Evolutionary conservation across 441 rosid genomes (phyloP).

Genomic region (Kokia cookei): DNA sequence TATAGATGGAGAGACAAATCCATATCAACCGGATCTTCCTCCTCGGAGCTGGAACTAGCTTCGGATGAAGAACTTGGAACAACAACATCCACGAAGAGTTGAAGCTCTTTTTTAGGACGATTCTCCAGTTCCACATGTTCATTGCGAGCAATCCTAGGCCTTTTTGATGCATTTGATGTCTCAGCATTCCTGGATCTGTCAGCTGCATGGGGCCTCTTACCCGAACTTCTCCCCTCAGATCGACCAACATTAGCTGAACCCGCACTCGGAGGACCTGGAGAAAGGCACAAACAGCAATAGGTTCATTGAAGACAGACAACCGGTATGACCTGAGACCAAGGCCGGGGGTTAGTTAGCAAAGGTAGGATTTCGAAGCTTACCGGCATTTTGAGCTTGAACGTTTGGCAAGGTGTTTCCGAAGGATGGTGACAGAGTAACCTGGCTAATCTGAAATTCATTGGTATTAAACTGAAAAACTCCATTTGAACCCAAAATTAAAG

Average conservation of each 20-base stretch:
- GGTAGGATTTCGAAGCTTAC: conserved; percentile 11
- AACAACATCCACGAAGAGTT: background rate
- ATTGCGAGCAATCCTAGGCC: background rate
- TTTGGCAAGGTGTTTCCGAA: conserved; percentile 6
- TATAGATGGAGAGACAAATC: conserved; percentile 33
- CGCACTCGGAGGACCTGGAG: conserved; percentile 8
- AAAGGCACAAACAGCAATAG: conserved; percentile 2
- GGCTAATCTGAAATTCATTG: background rate
- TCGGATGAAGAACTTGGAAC: background rate
- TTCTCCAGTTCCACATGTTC: background rate
- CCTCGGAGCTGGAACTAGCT: conserved; percentile 3
- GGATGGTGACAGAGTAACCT: background rate
- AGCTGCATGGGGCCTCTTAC: conserved; percentile 8
- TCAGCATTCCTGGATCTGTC: conserved; percentile 1
- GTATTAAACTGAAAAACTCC: conserved; percentile 6
- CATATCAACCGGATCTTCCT: conserved; percentile 11
- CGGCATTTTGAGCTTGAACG: conserved; percentile 3
- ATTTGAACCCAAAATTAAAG: conserved; percentile 9
- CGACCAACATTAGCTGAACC: conserved; percentile 3
- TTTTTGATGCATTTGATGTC: background rate
- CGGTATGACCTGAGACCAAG: conserved; percentile 9
- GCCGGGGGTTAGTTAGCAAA: background rate
- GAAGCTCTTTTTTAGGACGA: background rate
- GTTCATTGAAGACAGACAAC: conserved; percentile 9
- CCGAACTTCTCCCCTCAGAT: conserved; percentile 1